A percentile compares a stretch with the other conserved stretches of the same genome.
Evolutionary conservation across 129 eudicot species (phyloP).

Genomic region (Ambrosia artemisiifolia): DNA sequence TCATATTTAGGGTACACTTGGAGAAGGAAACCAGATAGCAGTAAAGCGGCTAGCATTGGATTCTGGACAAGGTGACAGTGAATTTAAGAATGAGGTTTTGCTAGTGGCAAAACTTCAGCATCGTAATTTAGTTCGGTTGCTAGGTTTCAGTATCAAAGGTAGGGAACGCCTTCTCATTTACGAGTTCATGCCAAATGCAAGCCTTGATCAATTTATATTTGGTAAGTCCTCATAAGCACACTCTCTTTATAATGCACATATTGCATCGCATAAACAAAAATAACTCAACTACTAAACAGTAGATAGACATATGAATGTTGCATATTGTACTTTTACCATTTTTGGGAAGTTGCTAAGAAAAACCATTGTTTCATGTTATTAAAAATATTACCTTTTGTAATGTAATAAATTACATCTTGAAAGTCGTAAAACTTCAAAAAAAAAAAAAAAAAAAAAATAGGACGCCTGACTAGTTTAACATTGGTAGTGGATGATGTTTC

Average conservation of each 20-base stretch:
- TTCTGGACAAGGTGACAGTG: background rate
- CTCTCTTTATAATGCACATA: background rate
- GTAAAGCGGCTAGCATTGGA: constrained; percentile 9
- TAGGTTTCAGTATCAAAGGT: background rate
- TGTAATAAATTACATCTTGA: too few relatives aligned
- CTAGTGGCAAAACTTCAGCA: background rate
- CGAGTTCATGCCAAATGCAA: background rate
- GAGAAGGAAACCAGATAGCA: background rate
- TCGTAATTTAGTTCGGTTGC: background rate
- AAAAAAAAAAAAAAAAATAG: too few relatives aligned
- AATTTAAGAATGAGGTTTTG: constrained; percentile 7
- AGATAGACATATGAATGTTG: too few relatives aligned
- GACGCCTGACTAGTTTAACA: background rate
- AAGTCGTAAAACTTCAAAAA: background rate
- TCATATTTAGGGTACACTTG: background rate
- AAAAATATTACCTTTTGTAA: too few relatives aligned
- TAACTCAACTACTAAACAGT: too few relatives aligned
- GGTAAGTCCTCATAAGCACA: background rate
- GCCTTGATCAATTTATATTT: constrained; percentile 10
- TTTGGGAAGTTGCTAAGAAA: too few relatives aligned
- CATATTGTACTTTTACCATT: too few relatives aligned
- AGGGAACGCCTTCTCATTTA: constrained; percentile 3
- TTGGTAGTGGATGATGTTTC: background rate
- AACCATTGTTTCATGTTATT: too few relatives aligned
- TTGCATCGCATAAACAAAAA: background rate